Percentiles rank a stretch among this genome's conserved stretches.
These are phyloP conservation scores for thale cress (Arabidopsis thaliana) DNA, from an alignment of 345 rosid genomes.

Conservation along the genomic window DNA sequence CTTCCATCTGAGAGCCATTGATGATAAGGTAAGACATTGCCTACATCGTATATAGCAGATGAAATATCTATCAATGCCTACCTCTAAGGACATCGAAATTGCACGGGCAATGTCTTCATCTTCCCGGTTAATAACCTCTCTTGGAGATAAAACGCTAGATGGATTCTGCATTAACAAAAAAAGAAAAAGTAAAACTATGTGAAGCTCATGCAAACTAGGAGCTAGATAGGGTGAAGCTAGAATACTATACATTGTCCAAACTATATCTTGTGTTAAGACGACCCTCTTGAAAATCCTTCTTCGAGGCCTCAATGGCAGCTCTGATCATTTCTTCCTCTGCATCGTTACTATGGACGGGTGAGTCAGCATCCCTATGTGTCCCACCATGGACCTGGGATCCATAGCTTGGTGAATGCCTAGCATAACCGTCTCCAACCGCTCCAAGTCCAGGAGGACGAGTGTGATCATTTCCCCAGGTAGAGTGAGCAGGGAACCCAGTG, in stretches of 20 bases:
- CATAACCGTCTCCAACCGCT: constrained; percentile 41
- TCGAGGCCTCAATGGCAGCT: constrained; percentile 85
- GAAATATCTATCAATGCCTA: constrained; percentile 37
- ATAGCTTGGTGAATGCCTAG: constrained; percentile 43
- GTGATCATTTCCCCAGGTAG: constrained; percentile 46
- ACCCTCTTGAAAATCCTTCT: constrained; percentile 53
- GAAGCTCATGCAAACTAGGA: constrained; percentile 24
- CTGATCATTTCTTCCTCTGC: constrained; percentile 77
- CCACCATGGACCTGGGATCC: constrained; percentile 45
- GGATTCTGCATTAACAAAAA: constrained; percentile 50
- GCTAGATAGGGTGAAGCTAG: constrained; percentile 9
- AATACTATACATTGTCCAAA: constrained; percentile 29
- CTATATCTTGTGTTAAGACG: constrained; percentile 27
- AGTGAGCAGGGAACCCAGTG: constrained; percentile 46
- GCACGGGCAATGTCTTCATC: constrained; percentile 82
- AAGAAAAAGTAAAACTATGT: neutral
- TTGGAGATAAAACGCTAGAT: constrained; percentile 46
- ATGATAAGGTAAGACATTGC: constrained; percentile 38
- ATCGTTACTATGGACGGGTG: constrained; percentile 45
- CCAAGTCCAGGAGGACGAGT: constrained; percentile 50
- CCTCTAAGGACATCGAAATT: constrained; percentile 77
- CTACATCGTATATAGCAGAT: constrained; percentile 17
- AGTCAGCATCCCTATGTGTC: constrained; percentile 43
- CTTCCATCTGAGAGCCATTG: constrained; percentile 63
- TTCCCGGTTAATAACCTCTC: constrained; percentile 54